Evolutionary conservation across 1,284 basidiomycete species (phyloP), one percentile per base, ranked within the genome.

Genomic region (Leccinum subrobustum): DNA sequence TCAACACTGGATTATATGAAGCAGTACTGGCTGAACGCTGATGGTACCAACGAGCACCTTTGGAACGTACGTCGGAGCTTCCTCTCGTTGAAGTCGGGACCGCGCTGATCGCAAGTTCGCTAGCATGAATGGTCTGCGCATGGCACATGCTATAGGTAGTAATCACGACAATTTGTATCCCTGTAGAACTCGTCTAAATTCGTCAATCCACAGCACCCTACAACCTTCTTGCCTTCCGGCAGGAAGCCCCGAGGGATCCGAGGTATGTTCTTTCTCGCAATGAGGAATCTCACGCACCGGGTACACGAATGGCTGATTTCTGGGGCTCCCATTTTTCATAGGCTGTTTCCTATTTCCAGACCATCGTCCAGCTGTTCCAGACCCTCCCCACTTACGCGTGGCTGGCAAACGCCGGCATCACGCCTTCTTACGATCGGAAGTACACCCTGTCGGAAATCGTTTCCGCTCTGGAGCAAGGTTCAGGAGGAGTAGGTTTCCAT

Each of bases 281-380:
- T 5, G 3, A 35, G 31, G 11, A 31, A 51, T 65, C 31, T 39
- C 59, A 60, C 42, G 31, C 47, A 23, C 7, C 14, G 16, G n/a
- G 7, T n/a, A 2, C 23, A 4, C 20, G 33, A 35, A 11, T 25
- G 14, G 6, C 33, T n/a, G 3, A 52, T 16, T 8, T 12, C 11
- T 1, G 11, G 2, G 4, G 3, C 9, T 16, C 20, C 48, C 16
- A 1, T 42, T 52, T 6, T 16, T 25, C 18, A 1, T 67, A 89
- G 81, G 88, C 89, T 3, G 88, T 90, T 35, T 82, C 84, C 14
- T 93, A 86, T 78, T 91, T 91, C 76, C 71, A 86, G 64, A 84
- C 80, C 7, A 81, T 86, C 3, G 84, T 90, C 57, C 79, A 76
- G 23, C 74, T 89, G 12, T 91, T 88, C 81, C 75, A 90, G 77